Conservation (phyloP, 164 flowering plant genomes). For the Protea cynaroides region DNA sequence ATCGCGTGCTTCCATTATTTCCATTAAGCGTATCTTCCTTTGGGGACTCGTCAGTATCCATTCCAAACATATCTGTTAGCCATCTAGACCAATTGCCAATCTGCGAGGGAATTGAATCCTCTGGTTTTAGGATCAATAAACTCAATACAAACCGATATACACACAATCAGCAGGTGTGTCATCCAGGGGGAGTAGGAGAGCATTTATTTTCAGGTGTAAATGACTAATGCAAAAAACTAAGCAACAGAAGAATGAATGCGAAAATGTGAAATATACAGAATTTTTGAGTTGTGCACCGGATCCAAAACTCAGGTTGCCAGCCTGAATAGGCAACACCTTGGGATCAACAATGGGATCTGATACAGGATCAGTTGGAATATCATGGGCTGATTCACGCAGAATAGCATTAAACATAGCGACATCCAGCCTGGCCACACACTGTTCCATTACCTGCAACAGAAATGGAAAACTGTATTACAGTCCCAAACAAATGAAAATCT, state of each 20-base stretch:
- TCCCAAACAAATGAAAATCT: background rate
- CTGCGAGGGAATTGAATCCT: slow-evolving; percentile 33
- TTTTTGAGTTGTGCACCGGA: slow-evolving; percentile 99
- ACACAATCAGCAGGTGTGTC: background rate
- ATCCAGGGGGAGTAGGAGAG: background rate
- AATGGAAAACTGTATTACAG: background rate
- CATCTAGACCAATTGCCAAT: slow-evolving; percentile 94
- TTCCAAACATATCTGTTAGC: slow-evolving; percentile 61
- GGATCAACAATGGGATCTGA: slow-evolving; percentile 96
- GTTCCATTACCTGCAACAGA: slow-evolving; percentile 78
- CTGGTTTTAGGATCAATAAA: background rate
- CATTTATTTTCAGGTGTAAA: background rate
- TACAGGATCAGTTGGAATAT: slow-evolving; percentile 97
- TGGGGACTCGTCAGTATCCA: slow-evolving; percentile 39
- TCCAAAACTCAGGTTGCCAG: slow-evolving; percentile 96
- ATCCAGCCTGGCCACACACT: slow-evolving; percentile 84
- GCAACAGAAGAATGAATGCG: background rate
- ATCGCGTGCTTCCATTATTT: slow-evolving; percentile 31
- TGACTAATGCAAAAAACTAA: background rate
- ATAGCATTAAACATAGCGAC: slow-evolving; percentile 99
- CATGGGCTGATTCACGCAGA: slow-evolving; percentile 85
- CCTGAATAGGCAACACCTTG: slow-evolving; percentile 93
- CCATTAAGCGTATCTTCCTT: slow-evolving; percentile 18
- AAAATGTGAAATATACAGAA: slow-evolving; percentile 47
- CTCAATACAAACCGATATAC: background rate